Percentiles rank a stretch among this genome's conserved stretches.
Evolutionary conservation across 768 basidiomycete species (phyloP).

Genomic region (Russula abietina): DNA sequence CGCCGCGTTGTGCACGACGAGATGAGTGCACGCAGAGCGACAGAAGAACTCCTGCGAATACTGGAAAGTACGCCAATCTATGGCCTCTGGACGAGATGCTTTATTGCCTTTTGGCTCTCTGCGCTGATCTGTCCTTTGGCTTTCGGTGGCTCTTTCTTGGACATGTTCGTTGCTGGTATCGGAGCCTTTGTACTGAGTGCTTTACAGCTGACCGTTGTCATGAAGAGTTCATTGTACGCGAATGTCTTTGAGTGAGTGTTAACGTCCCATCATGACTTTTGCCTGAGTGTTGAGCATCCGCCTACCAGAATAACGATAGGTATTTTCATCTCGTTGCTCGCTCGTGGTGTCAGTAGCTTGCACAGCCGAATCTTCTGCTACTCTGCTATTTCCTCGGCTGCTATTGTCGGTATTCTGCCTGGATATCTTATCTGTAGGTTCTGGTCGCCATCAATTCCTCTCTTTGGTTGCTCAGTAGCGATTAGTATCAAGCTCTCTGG

Average conservation of each 20-base stretch:
- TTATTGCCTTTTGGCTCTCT: constrained; percentile 65
- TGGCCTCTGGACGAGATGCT: constrained; percentile 51
- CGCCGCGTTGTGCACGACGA: constrained; percentile 88
- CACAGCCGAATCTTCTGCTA: constrained; percentile 80
- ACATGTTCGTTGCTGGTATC: constrained; percentile 75
- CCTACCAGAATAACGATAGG: constrained; percentile 69
- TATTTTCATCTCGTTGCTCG: constrained; percentile 72
- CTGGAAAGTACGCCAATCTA: constrained; percentile 62
- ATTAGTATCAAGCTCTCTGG: constrained; percentile 73
- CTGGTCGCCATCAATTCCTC: constrained; percentile 14
- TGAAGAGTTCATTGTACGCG: constrained; percentile 74
- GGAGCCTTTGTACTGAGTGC: constrained; percentile 63
- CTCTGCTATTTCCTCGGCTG: constrained; percentile 81
- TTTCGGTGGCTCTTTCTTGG: constrained; percentile 77
- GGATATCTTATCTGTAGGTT: constrained; percentile 73
- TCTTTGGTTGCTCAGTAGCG: constrained; percentile 2
- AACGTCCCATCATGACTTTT: constrained; percentile 28
- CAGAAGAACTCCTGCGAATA: constrained; percentile 55
- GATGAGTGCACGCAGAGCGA: constrained; percentile 74
- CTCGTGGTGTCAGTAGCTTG: constrained; percentile 79
- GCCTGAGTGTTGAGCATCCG: constrained; percentile 11
- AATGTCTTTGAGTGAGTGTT: constrained; percentile 83
- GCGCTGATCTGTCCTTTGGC: constrained; percentile 78
- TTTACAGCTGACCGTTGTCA: constrained; percentile 68
- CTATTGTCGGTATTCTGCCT: constrained; percentile 85